Evolutionary conservation across 129 eudicot genomes (phyloP).

Genomic region (Artemisia argyi): DNA sequence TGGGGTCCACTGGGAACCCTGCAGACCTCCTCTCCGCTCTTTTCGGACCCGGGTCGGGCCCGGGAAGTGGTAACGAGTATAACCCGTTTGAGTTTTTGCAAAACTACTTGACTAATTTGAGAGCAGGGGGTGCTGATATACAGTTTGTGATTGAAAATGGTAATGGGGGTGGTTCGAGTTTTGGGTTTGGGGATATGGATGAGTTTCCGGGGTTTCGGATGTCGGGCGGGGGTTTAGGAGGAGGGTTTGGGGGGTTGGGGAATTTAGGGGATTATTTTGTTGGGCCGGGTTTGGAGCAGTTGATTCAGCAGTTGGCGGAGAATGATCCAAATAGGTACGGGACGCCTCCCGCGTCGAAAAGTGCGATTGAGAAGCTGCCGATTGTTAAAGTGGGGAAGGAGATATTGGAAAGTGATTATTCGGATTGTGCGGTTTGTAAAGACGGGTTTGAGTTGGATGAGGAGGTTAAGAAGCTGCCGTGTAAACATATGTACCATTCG

Average conservation of each 20-base stretch:
- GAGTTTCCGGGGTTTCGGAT: constrained; percentile 12
- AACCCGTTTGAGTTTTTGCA: constrained; percentile 68
- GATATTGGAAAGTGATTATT: constrained; percentile 59
- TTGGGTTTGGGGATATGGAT: neutral
- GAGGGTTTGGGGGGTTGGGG: too few species aligned
- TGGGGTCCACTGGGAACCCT: constrained; percentile 34
- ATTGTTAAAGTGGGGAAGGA: constrained; percentile 47
- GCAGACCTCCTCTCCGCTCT: constrained; percentile 35
- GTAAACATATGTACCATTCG: constrained; percentile 74
- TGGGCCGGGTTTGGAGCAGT: constrained; percentile 83
- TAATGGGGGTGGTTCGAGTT: neutral
- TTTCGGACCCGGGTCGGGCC: constrained; percentile 36
- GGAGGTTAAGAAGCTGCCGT: constrained; percentile 71
- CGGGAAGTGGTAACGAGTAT: constrained; percentile 37
- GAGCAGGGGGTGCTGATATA: constrained; percentile 70
- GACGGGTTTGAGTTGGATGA: constrained; percentile 62
- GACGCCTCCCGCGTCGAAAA: constrained; percentile 80
- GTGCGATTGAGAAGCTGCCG: constrained; percentile 63
- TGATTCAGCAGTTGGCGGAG: constrained; percentile 89
- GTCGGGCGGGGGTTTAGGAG: too few species aligned
- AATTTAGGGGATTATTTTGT: constrained; percentile 79
- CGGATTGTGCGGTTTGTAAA: constrained; percentile 81
- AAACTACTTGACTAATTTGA: constrained; percentile 48
- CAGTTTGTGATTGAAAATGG: constrained; percentile 70
- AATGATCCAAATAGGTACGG: constrained; percentile 90